Base-by-base conservation (phyloP, 768 basidiomycete species). In the Lactarius pseudohatsudake region DNA sequence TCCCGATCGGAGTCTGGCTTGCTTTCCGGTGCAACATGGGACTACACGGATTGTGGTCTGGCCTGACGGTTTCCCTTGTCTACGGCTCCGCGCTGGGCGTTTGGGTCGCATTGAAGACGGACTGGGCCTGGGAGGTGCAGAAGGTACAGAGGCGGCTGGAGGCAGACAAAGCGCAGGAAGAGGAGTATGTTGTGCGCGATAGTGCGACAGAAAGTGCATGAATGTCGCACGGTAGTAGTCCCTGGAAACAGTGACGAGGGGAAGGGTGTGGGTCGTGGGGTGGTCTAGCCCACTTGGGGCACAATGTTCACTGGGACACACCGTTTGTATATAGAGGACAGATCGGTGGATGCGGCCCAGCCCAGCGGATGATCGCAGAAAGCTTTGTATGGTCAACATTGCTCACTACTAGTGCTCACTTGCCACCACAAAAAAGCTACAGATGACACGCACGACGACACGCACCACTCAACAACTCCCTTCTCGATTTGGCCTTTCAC, bases 41-140 rank as follows among this genome's bases (percentile, higher is more conserved):
- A 0, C 79, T 97, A 15, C 78, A 80, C 22, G 95, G 95, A 0
- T 82, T 97, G 18, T 97, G 94, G 95, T 80, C 90, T 47, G 94
- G 94, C 16, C 78, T 96, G 45, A 91, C 90, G 0, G 73, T 84
- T 5, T 86, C 90, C 1, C 79, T 93, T 59, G 75, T 86, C 16
- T 86, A 88, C 76, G 79, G 81, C 55, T 77, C 86, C 0, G 74
- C 81, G 9, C 74, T 85, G 18, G 88, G 88, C 3, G 80, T 85
- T 1, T 80, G 78, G 72, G 71, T 87, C 1, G 84, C 81, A 58
- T 41, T 91, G 18, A 73, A 76, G 26, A 84, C 89, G 4, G 81
- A 94, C 74, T 94, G 92, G 92, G 73, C 84, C 9, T 75, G 75
- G 56, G 88, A 94, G 75, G 88, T 90, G 13, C 72, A 80, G 72